A percentile compares a stretch with the other conserved stretches of the same genome.
Conservation (phyloP, 1,284 basidiomycete genomes). For the Cutaneotrichosporon arboriforme region DNA sequence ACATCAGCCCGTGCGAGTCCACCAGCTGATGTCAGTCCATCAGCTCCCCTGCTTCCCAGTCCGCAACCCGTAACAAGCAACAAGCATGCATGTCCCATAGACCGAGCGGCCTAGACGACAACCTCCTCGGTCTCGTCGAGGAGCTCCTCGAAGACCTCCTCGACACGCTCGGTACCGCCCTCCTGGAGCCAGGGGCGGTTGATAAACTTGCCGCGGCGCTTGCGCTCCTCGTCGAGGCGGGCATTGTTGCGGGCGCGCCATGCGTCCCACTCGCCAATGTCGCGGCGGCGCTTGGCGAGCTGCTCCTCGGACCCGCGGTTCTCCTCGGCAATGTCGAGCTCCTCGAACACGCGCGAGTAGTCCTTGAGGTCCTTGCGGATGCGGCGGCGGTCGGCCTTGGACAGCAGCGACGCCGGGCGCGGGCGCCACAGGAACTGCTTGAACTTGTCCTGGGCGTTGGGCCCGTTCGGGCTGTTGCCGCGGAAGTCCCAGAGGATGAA, state of each 20-base stretch:
- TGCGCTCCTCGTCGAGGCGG: constrained; percentile 34
- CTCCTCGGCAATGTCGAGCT: constrained; percentile 93
- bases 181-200: constrained; percentile 42
- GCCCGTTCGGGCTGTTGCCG: constrained; percentile 75
- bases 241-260: constrained; percentile 57
- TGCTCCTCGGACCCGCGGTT: constrained; percentile 90
- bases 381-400: constrained; percentile 77
- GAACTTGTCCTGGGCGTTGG: constrained; percentile 87
- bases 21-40: no score
- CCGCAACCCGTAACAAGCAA: no score
- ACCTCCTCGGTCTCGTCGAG: constrained; percentile 85
- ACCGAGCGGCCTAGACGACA: not conserved
- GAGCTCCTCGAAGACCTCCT: constrained; percentile 84
- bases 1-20: no score
- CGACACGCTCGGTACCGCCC: constrained; percentile 74
- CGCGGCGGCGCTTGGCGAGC: constrained; percentile 79
- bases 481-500: constrained; percentile 98
- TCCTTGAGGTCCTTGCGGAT: constrained; percentile 89
- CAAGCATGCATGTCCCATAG: no score
- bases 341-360: constrained; percentile 87
- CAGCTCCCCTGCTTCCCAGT: no score
- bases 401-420: constrained; percentile 77
- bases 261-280: constrained; percentile 95
- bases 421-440: constrained; percentile 99
- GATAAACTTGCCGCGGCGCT: constrained; percentile 32